Evolutionary conservation across 2,329 filamentous ascomycete species (phyloP), one percentile per base, ranked within the genome.

Genomic region (Scolecobasidium constrictum): DNA sequence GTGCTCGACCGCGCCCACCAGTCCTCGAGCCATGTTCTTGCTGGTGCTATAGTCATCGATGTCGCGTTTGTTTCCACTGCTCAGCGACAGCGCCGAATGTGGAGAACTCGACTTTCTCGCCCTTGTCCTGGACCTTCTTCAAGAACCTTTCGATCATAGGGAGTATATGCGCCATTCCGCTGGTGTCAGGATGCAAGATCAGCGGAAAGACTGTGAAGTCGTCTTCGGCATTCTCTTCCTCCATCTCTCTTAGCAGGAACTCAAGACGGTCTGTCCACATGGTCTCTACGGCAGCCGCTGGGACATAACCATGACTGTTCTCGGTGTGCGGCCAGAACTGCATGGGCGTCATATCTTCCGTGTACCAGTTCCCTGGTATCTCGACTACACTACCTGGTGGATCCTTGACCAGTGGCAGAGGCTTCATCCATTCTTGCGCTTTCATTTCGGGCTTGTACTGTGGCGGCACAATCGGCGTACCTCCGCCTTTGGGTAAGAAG

Each of bases 231-330:
- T 23, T 26, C 18, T 6, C 37, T n/a, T 33, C 15, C 41, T 56
- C 55, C 46, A 64, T 50, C 50, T 67, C 64, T 3, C 47, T 47
- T 33, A 50, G 46, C n/a, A 77, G 59, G 64, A 68, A 80, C 47
- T 71, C 62, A 49, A 78, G 76, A 11, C 72, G 66, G 50, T 77
- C 74, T 50, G 64, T 69, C 76, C 76, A 79, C 62, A 78, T 72
- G 46, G 70, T 64, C 60, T 79, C 75, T 20, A 79, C 66, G 2
- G 72, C 64, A 7, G 68, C 62, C 4, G 71, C 67, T 42, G 73
- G 70, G 1, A 78, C 73, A 51, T 77, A 79, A 1, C 76, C 75
- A 35, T 72, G 68, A 2, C 67, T 71, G 46, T 77, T 78, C 1
- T 62, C 51, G 9, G 58, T 59, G 40, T 69, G 60, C 5, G 67